Percentiles rank a stretch among this genome's conserved stretches.
Conservation (phyloP, 2,329 filamentous ascomycete species). For the Mariannaea elegans region DNA sequence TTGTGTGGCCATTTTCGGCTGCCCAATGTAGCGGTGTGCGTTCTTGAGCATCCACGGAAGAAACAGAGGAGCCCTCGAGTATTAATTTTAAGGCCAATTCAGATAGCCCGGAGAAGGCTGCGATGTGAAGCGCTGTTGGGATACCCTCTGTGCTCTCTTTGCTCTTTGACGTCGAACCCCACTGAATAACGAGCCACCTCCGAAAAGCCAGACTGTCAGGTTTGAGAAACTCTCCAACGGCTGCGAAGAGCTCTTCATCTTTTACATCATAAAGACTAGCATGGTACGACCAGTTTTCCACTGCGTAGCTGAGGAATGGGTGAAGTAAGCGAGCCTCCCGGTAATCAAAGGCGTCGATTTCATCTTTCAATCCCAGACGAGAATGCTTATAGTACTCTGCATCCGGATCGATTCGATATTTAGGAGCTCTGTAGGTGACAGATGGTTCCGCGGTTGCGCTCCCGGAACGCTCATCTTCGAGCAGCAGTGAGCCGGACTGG, state of each 20-base stretch:
- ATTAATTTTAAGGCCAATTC: slow-evolving; percentile 18
- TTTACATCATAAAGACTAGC: slow-evolving; percentile 27
- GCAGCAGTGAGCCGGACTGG: slow-evolving; percentile 25
- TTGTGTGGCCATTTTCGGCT: slow-evolving; percentile 29
- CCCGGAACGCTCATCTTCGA: slow-evolving; percentile 7
- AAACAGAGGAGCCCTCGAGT: slow-evolving; percentile 3
- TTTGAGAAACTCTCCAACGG: slow-evolving; percentile 15
- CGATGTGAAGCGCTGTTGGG: slow-evolving; percentile 30
- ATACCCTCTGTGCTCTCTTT: slow-evolving; percentile 14
- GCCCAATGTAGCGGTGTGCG: slow-evolving; percentile 34
- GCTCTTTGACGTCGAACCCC: slow-evolving; percentile 20
- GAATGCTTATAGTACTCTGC: no score
- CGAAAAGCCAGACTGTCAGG: slow-evolving; percentile 14
- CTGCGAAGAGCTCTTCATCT: slow-evolving; percentile 22
- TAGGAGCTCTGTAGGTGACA: slow-evolving; percentile 9
- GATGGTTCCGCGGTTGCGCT: background rate
- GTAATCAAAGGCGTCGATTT: slow-evolving; percentile 21
- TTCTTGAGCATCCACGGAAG: slow-evolving; percentile 20
- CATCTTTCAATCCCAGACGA: background rate
- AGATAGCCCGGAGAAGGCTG: slow-evolving; percentile 31
- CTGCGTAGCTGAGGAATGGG: slow-evolving; percentile 32
- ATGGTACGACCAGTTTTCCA: slow-evolving; percentile 37
- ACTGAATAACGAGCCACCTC: slow-evolving; percentile 31
- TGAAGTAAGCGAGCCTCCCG: slow-evolving; percentile 27
- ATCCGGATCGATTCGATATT: background rate